A percentile compares a stretch with the other conserved stretches of the same genome.
Conservation (phyloP, 2,329 filamentous ascomycete species). For the Penicillium nordicum region DNA sequence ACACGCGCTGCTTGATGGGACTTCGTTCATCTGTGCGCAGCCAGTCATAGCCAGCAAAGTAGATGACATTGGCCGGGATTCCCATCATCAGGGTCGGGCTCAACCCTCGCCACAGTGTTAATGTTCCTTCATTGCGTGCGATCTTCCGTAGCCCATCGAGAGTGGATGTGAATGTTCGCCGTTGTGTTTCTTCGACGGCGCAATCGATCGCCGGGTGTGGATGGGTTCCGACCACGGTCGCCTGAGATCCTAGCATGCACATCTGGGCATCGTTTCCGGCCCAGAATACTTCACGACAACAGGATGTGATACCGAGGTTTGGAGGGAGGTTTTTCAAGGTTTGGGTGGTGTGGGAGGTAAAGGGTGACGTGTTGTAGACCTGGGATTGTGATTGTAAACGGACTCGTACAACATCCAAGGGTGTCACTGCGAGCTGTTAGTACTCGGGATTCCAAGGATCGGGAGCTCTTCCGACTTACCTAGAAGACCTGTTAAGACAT, state of each 20-base stretch:
- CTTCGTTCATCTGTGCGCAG: constrained; percentile 70
- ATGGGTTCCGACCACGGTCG: constrained; percentile 41
- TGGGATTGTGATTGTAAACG: constrained; percentile 81
- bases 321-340: constrained; percentile 68
- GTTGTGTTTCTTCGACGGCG: constrained; percentile 81
- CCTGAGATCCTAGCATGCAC: constrained; percentile 63
- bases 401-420: constrained; percentile 93
- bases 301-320: constrained; percentile 87
- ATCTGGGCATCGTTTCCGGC: constrained; percentile 78
- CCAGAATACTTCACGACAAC: constrained; percentile 97
- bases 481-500: constrained; percentile 81
- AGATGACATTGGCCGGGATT: constrained; percentile 93
- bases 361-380: constrained; percentile 54
- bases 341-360: constrained; percentile 48
- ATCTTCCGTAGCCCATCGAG: constrained; percentile 92
- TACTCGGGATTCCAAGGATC: neutral
- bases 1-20: constrained; percentile 62
- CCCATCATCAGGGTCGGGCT: constrained; percentile 95
- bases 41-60: constrained; percentile 98
- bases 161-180: constrained; percentile 81
- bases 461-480: constrained; percentile 54
- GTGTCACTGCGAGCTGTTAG: constrained; percentile 65
- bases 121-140: constrained; percentile 82
- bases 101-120: constrained; percentile 85
- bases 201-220: constrained; percentile 60